phyloP scores from a whole-genome alignment of 805 yeast species.

The Metschnikowia lunata region DNA sequence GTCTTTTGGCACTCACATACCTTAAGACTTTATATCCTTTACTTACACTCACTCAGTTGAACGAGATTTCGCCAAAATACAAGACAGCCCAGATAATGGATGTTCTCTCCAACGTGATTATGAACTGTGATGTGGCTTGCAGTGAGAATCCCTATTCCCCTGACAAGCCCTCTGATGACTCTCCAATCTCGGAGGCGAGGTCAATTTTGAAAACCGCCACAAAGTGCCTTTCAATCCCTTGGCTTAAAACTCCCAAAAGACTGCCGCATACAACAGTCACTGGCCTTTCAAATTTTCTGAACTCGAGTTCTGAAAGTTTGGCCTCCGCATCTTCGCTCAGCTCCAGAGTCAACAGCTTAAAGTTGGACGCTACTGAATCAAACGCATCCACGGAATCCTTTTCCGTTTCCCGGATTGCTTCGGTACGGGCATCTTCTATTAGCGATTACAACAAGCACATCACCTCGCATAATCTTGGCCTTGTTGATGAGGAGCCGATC shows the following conservation, averaged over 20 bases:
- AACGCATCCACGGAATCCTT: conserved; percentile 13
- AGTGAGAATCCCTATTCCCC: neutral
- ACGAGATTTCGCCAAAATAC: conserved; percentile 46
- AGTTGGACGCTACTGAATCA: neutral
- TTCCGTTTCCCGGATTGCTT: conserved; percentile 20
- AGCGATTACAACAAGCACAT: conserved; percentile 36
- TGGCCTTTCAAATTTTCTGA: conserved; percentile 1
- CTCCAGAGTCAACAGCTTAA: neutral
- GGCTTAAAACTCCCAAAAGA: conserved; percentile 24
- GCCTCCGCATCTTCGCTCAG: conserved; percentile 8
- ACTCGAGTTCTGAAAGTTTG: conserved; percentile 13
- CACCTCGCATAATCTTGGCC: conserved; percentile 23
- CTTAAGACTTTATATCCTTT: conserved; percentile 72
- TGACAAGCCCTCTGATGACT: neutral
- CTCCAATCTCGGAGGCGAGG: neutral
- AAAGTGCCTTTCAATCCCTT: conserved; percentile 31
- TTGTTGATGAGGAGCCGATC: neutral
- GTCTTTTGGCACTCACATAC: conserved; percentile 44
- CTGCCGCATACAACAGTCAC: neutral
- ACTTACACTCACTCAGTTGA: conserved; percentile 59
- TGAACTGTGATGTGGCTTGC: conserved; percentile 18
- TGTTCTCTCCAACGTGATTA: conserved; percentile 46
- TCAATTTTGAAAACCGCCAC: conserved; percentile 29
- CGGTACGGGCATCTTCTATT: conserved; percentile 31
- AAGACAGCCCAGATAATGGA: conserved; percentile 51